phyloP scores from a whole-genome alignment of 1,139 yeast genomes.

The Yamadazyma pseudoaaseri region DNA sequence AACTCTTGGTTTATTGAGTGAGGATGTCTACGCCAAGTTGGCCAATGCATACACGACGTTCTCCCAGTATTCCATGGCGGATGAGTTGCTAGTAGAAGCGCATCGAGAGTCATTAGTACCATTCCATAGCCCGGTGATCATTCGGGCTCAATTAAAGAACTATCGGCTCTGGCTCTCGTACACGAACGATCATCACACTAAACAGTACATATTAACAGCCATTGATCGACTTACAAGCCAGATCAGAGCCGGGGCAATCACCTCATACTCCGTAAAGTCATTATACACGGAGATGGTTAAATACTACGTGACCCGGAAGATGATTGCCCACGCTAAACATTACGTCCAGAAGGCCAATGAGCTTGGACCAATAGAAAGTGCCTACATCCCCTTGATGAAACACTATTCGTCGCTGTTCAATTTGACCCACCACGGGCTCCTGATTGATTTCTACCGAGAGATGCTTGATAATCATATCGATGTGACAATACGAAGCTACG shows the following conservation, averaged over 20 bases:
- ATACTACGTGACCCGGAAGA: conserved; percentile 17
- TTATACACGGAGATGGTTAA: conserved; percentile 28
- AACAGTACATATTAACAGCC: conserved; percentile 10
- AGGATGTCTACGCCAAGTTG: conserved; percentile 19
- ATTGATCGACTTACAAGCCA: conserved; percentile 7
- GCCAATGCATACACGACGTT: conserved; percentile 28
- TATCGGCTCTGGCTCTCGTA: conserved; percentile 27
- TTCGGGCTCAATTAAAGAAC: conserved; percentile 30
- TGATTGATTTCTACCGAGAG: conserved; percentile 36
- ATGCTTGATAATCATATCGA: conserved; percentile 34
- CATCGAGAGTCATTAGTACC: conserved; percentile 30
- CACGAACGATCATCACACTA: conserved; percentile 7
- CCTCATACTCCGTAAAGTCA: conserved; percentile 10
- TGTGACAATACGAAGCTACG: conserved; percentile 37
- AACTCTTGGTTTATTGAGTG: conserved; percentile 16
- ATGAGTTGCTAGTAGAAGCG: conserved; percentile 27
- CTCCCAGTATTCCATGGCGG: conserved; percentile 35
- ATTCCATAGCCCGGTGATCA: conserved; percentile 27
- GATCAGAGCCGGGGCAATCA: neutral
- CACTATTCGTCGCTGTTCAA: conserved; percentile 21
- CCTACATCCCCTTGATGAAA: conserved; percentile 31
- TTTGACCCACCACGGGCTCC: conserved; percentile 27
- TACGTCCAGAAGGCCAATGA: conserved; percentile 16
- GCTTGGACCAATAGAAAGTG: conserved; percentile 21
- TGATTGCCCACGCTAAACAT: conserved; percentile 16